phyloP scores from a whole-genome alignment of 1,284 basidiomycete species.

The Austroboletus novae-zelandiae region DNA sequence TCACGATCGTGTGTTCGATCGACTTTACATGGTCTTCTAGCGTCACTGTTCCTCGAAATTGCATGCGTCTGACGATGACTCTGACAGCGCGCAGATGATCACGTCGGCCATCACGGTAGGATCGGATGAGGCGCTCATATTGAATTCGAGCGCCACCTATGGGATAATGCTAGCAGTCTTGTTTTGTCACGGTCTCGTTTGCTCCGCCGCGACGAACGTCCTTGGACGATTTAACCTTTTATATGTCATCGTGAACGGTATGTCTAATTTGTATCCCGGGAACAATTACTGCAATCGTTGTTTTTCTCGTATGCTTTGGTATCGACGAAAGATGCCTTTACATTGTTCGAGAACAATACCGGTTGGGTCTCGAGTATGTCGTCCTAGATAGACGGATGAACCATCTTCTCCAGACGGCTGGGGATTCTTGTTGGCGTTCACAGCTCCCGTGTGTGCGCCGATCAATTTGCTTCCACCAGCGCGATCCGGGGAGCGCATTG shows the following conservation, averaged over 20 bases:
- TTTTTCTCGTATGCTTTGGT: constrained; percentile 59
- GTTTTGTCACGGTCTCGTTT: constrained; percentile 63
- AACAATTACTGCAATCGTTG: constrained; percentile 56
- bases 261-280: constrained; percentile 16
- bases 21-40: constrained; percentile 61
- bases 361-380: constrained; percentile 60
- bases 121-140: constrained; percentile 48
- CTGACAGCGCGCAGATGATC: constrained; percentile 66
- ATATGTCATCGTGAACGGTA: constrained; percentile 63
- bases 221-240: constrained; percentile 67
- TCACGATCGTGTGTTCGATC: constrained; percentile 68
- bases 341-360: constrained; percentile 67
- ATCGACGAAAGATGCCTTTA: constrained; percentile 66
- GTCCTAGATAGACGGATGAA: background rate
- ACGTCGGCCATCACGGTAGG: constrained; percentile 64
- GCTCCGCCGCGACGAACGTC: constrained; percentile 64
- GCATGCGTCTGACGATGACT: constrained; percentile 5
- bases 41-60: background rate
- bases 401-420: constrained; percentile 49
- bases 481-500: constrained; percentile 68
- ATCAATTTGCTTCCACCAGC: background rate
- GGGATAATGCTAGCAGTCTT: constrained; percentile 65
- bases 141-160: constrained; percentile 62
- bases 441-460: constrained; percentile 71
- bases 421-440: constrained; percentile 72